A percentile compares a stretch with the other conserved stretches of the same genome.
Evolutionary conservation across 2,329 filamentous ascomycete species (phyloP).

Genomic region (Beauveria sp.): DNA sequence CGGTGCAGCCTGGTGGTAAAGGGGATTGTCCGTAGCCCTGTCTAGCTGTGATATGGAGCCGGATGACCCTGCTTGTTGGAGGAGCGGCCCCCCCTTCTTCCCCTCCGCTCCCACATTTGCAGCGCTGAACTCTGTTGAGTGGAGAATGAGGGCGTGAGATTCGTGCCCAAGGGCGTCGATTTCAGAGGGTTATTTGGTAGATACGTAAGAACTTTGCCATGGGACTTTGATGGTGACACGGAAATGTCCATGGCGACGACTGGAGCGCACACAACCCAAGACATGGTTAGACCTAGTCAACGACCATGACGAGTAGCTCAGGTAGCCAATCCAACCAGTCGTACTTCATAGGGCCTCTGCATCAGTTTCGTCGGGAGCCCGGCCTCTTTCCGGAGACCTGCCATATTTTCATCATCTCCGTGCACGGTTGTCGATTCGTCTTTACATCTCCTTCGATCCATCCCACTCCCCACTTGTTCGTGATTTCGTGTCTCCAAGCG

Average conservation of each 20-base stretch:
- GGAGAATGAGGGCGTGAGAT: neutral
- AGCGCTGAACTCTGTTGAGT: conserved; percentile 1
- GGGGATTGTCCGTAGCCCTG: neutral
- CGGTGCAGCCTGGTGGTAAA: neutral
- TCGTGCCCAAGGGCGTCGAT: neutral
- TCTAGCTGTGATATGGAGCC: conserved; percentile 8
- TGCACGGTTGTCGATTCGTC: conserved; percentile 6
- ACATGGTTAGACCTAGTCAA: neutral
- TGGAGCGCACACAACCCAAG: neutral
- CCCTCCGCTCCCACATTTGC: neutral
- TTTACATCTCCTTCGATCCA: conserved; percentile 2
- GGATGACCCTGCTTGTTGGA: neutral
- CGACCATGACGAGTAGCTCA: neutral
- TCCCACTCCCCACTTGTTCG: neutral
- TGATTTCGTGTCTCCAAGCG: neutral
- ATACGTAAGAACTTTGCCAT: neutral
- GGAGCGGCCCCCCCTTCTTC: conserved; percentile 1
- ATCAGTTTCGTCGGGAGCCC: neutral
- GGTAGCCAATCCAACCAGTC: neutral
- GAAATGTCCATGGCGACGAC: neutral
- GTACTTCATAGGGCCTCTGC: too few species aligned
- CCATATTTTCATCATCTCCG: neutral
- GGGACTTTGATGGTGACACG: neutral
- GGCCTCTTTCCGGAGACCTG: neutral
- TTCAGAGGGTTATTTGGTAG: neutral